These are phyloP conservation scores for Cryptosporidium tyzzeri DNA, from an alignment of 169 alveolate genomes.

Conservation along the genomic window DNA sequence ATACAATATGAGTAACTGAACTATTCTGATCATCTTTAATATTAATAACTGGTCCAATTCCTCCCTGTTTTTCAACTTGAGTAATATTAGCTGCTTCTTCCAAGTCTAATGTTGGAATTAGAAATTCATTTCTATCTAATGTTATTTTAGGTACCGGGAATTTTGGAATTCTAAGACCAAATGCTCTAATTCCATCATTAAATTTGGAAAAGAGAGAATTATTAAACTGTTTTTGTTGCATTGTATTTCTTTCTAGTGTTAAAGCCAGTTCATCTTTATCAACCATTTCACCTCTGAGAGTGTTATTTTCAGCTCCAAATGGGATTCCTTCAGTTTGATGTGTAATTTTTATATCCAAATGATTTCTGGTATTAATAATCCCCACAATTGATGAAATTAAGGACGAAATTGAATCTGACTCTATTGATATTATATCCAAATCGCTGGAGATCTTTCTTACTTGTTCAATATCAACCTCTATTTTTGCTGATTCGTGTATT, in stretches of 20 bases:
- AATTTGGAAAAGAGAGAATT: conserved; percentile 58
- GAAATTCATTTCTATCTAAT: conserved; percentile 17
- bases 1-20: conserved; percentile 85
- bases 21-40: conserved; percentile 77
- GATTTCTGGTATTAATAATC: conserved; percentile 33
- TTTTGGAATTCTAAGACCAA: conserved; percentile 47
- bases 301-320: background rate
- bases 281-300: background rate
- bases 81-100: conserved; percentile 16
- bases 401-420: conserved; percentile 44
- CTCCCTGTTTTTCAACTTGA: conserved; percentile 21
- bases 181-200: conserved; percentile 70
- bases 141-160: conserved; percentile 5
- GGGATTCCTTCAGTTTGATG: background rate
- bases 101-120: conserved; percentile 34
- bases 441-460: conserved; percentile 48
- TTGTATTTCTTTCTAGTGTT: background rate
- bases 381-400: conserved; percentile 64
- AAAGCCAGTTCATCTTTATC: background rate
- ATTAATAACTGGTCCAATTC: conserved; percentile 68
- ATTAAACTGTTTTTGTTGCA: conserved; percentile 9
- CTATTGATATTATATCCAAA: conserved; percentile 37
- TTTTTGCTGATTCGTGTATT: conserved; percentile 24
- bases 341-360: background rate
- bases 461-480: conserved; percentile 37